A percentile compares a stretch with the other conserved stretches of the same genome.
These are phyloP conservation scores for Kuraishia capsulata DNA, from an alignment of 805 yeast species.

Conservation along the genomic window DNA sequence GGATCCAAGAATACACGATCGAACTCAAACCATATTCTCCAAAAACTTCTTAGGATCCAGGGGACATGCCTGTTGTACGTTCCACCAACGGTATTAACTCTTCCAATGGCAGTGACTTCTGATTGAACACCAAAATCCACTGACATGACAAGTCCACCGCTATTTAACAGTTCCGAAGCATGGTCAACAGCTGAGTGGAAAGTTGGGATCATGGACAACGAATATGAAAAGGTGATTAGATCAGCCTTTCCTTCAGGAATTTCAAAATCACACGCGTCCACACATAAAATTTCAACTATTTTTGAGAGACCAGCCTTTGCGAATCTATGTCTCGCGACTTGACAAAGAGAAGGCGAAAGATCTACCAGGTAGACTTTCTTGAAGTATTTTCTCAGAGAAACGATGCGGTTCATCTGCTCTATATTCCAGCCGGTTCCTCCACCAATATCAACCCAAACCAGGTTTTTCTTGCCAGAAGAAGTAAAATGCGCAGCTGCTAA, in stretches of 20 bases:
- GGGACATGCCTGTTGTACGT: conserved; percentile 60
- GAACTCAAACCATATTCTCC: conserved; percentile 85
- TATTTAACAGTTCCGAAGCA: conserved; percentile 41
- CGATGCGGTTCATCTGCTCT: conserved; percentile 58
- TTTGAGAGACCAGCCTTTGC: conserved; percentile 37
- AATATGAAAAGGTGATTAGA: conserved; percentile 69
- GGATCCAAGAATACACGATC: conserved; percentile 75
- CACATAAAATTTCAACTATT: conserved; percentile 62
- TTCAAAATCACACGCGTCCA: conserved; percentile 67
- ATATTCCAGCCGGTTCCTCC: conserved; percentile 85
- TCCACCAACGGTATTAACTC: conserved; percentile 71
- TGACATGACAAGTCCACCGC: conserved; percentile 55
- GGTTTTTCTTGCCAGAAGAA: conserved; percentile 25
- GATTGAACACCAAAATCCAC: conserved; percentile 80
- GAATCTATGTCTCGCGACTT: conserved; percentile 57
- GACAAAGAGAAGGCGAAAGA: conserved; percentile 68
- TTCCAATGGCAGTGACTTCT: conserved; percentile 51
- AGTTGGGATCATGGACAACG: conserved; percentile 79
- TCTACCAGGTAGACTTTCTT: conserved; percentile 66
- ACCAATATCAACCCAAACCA: conserved; percentile 75
- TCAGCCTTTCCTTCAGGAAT: conserved; percentile 50
- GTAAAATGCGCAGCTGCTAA: conserved; percentile 50
- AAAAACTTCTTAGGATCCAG: conserved; percentile 71
- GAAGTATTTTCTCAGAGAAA: conserved; percentile 40
- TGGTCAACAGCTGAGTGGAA: conserved; percentile 74